phyloP scores from a whole-genome alignment of 345 rosid genomes.

The Carallia pectinifolia region DNA sequence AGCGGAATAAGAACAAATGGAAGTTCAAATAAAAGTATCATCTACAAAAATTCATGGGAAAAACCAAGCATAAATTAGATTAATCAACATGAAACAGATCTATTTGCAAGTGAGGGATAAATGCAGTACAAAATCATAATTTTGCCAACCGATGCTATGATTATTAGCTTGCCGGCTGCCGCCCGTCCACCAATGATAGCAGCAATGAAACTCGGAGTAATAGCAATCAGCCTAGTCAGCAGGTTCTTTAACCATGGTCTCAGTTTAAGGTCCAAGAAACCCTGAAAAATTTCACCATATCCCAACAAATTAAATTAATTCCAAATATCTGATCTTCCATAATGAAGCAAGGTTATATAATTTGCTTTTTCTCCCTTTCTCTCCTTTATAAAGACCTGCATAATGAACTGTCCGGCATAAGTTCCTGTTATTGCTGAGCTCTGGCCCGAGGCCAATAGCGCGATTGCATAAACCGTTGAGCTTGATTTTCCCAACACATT shows the following conservation, averaged over 20 bases:
- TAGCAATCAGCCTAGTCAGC: slow-evolving; percentile 59
- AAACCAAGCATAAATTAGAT: neutral
- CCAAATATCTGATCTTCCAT: neutral
- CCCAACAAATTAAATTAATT: neutral
- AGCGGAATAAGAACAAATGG: slow-evolving; percentile 76
- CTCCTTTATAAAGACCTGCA: slow-evolving; percentile 39
- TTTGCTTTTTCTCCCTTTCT: too few relatives aligned
- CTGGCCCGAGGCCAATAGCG: slow-evolving; percentile 71
- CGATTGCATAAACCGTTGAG: slow-evolving; percentile 49
- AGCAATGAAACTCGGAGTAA: slow-evolving; percentile 58
- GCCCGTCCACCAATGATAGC: slow-evolving; percentile 55
- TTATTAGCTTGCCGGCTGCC: slow-evolving; percentile 57
- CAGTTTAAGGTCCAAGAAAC: slow-evolving; percentile 65
- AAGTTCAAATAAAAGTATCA: slow-evolving; percentile 69
- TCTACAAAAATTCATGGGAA: slow-evolving; percentile 31
- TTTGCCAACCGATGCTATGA: slow-evolving; percentile 56
- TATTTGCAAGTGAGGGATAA: neutral
- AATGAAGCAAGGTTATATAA: too few relatives aligned
- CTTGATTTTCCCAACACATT: slow-evolving; percentile 66
- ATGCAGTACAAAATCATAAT: neutral
- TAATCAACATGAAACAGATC: neutral
- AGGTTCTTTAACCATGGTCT: slow-evolving; percentile 55
- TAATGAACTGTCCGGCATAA: slow-evolving; percentile 65
- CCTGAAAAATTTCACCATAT: slow-evolving; percentile 25
- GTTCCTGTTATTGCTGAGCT: slow-evolving; percentile 70